A percentile compares a stretch with the other conserved stretches of the same genome.
phyloP scores from a whole-genome alignment of 2,329 filamentous ascomycete species.

The Apiospora pterosperma region DNA sequence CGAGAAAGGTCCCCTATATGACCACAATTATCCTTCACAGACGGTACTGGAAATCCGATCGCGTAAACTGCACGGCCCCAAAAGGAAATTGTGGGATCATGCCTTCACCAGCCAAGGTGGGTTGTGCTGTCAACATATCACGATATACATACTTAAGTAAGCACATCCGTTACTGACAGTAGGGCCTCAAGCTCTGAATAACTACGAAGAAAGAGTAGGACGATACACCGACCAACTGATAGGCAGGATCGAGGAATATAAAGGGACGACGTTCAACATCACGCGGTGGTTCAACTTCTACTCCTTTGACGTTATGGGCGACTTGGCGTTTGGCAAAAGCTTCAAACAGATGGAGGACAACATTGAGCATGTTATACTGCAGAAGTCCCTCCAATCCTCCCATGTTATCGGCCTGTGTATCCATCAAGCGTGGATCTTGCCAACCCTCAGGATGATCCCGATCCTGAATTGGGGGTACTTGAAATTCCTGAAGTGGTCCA shows the following conservation, averaged over 20 bases:
- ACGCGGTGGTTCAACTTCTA: conserved; percentile 28
- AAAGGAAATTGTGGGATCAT: conserved; percentile 5
- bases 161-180: neutral
- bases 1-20: conserved; percentile 3
- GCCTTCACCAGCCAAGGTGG: neutral
- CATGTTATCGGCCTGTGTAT: neutral
- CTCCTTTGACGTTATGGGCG: conserved; percentile 30
- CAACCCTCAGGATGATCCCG: neutral
- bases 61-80: conserved; percentile 3
- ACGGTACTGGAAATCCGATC: neutral
- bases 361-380: conserved; percentile 14
- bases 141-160: neutral
- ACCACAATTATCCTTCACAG: neutral
- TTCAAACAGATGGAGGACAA: conserved; percentile 25
- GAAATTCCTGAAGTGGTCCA: neutral
- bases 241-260: conserved; percentile 10
- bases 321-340: conserved; percentile 28
- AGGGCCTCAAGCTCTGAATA: conserved; percentile 12
- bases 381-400: conserved; percentile 8
- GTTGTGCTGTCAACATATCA: neutral
- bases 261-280: conserved; percentile 15
- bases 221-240: conserved; percentile 17
- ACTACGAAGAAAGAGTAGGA: conserved; percentile 21
- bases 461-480: neutral
- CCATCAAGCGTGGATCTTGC: neutral